Conservation (phyloP, 768 basidiomycete genomes). For the Lactarius sp. region DNA sequence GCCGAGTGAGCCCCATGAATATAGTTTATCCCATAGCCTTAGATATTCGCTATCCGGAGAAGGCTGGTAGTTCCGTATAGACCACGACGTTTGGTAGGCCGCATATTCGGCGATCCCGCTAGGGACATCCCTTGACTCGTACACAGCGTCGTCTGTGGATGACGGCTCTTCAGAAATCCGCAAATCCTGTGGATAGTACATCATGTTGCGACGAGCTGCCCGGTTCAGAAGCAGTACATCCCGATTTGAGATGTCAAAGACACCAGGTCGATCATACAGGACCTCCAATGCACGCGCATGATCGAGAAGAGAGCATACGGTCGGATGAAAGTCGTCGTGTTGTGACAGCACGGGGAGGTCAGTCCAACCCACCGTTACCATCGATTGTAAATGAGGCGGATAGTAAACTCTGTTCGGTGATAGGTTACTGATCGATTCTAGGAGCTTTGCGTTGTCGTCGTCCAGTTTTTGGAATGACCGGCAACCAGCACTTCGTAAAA, state of each 20-base stretch:
- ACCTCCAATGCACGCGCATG: too few relatives aligned
- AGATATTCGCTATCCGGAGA: not conserved
- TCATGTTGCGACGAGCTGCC: not conserved
- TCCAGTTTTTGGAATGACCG: slow-evolving; percentile 39
- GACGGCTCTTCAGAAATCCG: not conserved
- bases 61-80: not conserved
- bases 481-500: slow-evolving; percentile 13
- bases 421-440: slow-evolving; percentile 3
- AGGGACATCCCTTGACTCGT: not conserved
- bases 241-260: too few relatives aligned
- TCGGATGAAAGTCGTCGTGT: too few relatives aligned
- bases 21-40: not conserved
- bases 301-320: too few relatives aligned
- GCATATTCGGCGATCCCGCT: not conserved
- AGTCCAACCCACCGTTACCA: too few relatives aligned
- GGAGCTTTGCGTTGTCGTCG: not conserved
- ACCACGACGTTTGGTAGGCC: slow-evolving; percentile 8
- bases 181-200: slow-evolving; percentile 8
- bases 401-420: slow-evolving; percentile 4
- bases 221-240: not conserved
- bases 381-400: too few relatives aligned
- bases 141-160: not conserved
- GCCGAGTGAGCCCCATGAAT: not conserved
- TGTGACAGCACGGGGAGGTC: too few relatives aligned
- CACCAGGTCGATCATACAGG: too few relatives aligned